phyloP scores from a whole-genome alignment of 1,284 basidiomycete genomes.

The Ceratobasidium sp. region DNA sequence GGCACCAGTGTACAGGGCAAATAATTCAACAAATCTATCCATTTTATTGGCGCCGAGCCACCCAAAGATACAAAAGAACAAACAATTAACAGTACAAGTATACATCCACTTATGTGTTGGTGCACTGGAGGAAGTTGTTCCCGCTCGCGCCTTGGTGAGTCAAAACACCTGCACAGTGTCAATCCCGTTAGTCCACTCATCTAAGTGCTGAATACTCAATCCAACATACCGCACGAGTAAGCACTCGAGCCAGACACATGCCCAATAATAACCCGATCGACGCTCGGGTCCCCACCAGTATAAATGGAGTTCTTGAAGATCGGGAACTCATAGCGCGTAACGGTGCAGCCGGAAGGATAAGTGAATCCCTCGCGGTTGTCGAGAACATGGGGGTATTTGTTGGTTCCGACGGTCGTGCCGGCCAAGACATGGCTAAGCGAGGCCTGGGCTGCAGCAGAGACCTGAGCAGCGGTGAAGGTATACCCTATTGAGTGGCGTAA shows the following conservation, averaged over 20 bases:
- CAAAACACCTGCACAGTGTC: constrained; percentile 18
- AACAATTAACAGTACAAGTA: not conserved
- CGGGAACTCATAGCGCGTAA: constrained; percentile 34
- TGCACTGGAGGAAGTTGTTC: constrained; percentile 39
- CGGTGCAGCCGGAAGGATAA: constrained; percentile 21
- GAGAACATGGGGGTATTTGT: constrained; percentile 35
- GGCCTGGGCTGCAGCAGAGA: constrained; percentile 37
- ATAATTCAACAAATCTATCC: not conserved
- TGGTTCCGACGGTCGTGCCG: constrained; percentile 20
- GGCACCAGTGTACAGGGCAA: no score
- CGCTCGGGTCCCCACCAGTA: constrained; percentile 37
- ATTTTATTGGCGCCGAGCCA: not conserved
- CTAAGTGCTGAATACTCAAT: no score
- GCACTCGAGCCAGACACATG: constrained; percentile 33
- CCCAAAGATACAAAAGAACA: not conserved
- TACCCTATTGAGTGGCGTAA: not conserved
- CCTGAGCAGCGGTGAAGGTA: constrained; percentile 33
- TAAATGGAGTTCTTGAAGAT: constrained; percentile 28
- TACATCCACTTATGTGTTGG: constrained; percentile 13
- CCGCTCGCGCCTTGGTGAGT: constrained; percentile 32
- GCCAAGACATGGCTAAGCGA: constrained; percentile 12
- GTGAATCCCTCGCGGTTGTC: constrained; percentile 41
- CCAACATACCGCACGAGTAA: constrained; percentile 34
- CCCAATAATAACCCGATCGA: constrained; percentile 33
- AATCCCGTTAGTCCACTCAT: not conserved